Percentiles rank a stretch among this genome's conserved stretches.
Evolutionary conservation across 1,284 basidiomycete genomes (phyloP).

Genomic region (Trichosporon ovoides): DNA sequence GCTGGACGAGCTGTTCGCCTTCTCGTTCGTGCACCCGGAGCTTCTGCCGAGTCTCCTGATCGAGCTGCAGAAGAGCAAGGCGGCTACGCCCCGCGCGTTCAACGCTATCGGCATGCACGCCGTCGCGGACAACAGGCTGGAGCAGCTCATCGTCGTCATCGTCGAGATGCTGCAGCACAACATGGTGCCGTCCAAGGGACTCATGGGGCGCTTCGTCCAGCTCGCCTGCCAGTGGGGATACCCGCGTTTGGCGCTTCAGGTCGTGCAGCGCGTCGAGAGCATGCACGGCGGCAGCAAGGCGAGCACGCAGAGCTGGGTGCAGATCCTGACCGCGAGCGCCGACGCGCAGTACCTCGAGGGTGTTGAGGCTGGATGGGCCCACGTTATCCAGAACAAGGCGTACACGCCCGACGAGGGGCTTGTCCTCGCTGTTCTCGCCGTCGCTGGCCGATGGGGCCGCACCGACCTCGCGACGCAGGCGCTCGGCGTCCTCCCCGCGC

Average conservation of each 20-base stretch:
- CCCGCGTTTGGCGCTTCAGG: constrained; percentile 34
- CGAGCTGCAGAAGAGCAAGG: constrained; percentile 7
- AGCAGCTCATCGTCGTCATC: constrained; percentile 29
- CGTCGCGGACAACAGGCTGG: constrained; percentile 19
- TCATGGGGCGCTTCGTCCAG: constrained; percentile 23
- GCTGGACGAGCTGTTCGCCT: constrained; percentile 33
- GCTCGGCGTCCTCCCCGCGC: constrained; percentile 55
- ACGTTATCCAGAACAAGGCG: constrained; percentile 54
- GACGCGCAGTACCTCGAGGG: constrained; percentile 56
- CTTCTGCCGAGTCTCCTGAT: constrained; percentile 32
- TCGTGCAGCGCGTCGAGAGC: constrained; percentile 24
- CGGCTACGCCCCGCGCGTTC: constrained; percentile 19
- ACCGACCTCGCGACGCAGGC: constrained; percentile 63
- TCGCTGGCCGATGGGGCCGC: constrained; percentile 64
- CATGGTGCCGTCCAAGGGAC: constrained; percentile 13
- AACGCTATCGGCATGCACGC: constrained; percentile 23
- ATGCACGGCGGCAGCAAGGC: constrained; percentile 13
- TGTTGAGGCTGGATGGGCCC: constrained; percentile 60
- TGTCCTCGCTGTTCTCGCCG: constrained; percentile 62
- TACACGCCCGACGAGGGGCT: constrained; percentile 68
- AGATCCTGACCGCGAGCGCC: constrained; percentile 36
- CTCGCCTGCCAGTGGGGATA: constrained; percentile 32
- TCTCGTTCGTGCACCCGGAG: constrained; percentile 24
- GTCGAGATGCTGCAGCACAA: constrained; percentile 32
- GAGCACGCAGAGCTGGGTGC: constrained; percentile 26